Conservation (phyloP, 768 basidiomycete genomes). For the Rhizopogon vulgaris region DNA sequence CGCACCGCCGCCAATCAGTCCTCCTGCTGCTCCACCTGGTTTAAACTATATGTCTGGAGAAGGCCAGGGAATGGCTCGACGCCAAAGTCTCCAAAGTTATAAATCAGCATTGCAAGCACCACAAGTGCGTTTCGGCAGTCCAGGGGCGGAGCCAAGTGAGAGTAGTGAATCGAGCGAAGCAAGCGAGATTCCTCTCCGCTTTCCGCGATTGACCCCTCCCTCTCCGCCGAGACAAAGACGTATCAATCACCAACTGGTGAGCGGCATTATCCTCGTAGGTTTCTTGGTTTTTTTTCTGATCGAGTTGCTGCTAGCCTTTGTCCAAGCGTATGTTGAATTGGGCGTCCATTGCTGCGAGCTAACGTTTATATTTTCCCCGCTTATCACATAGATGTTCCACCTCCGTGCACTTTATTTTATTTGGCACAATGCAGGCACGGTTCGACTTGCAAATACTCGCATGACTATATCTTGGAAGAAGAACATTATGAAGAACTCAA, state of each 20-base stretch:
- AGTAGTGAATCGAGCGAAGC: slow-evolving; percentile 42
- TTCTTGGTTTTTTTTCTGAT: slow-evolving; percentile 3
- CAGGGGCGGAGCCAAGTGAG: slow-evolving; percentile 38
- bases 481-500: slow-evolving; percentile 51
- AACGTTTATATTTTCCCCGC: not conserved
- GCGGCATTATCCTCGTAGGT: slow-evolving; percentile 19
- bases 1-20: not conserved
- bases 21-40: slow-evolving; percentile 2
- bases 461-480: slow-evolving; percentile 51
- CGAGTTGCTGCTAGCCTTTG: slow-evolving; percentile 34
- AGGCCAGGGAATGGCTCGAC: slow-evolving; percentile 12
- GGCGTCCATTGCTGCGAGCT: not conserved
- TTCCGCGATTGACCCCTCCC: slow-evolving; percentile 24
- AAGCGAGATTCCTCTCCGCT: slow-evolving; percentile 26
- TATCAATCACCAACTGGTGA: slow-evolving; percentile 50
- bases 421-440: slow-evolving; percentile 57
- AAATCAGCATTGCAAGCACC: slow-evolving; percentile 31
- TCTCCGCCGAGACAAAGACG: slow-evolving; percentile 33
- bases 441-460: slow-evolving; percentile 51
- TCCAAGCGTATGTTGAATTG: slow-evolving; percentile 49
- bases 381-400: slow-evolving; percentile 44
- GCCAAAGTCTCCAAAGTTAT: slow-evolving; percentile 30
- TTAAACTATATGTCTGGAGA: slow-evolving; percentile 5
- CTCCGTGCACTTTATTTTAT: slow-evolving; percentile 65
- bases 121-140: slow-evolving; percentile 20